phyloP scores from a whole-genome alignment of 148 eudicot species.

The Vaccinium macrocarpon region DNA sequence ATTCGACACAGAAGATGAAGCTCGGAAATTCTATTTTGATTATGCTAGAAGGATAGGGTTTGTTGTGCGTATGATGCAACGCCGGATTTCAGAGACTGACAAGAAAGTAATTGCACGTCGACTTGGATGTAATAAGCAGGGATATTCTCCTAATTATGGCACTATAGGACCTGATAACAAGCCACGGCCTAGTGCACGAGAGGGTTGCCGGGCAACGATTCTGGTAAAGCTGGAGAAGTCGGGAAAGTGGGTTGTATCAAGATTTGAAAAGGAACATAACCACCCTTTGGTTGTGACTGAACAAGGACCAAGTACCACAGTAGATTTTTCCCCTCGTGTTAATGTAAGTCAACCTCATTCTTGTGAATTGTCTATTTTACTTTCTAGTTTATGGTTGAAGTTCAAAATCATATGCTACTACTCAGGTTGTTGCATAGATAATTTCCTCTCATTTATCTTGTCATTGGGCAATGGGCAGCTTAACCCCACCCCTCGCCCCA shows the following conservation, averaged over 20 bases:
- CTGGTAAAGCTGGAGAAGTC: slow-evolving; percentile 45
- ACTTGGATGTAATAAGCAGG: slow-evolving; percentile 53
- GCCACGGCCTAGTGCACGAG: slow-evolving; percentile 40
- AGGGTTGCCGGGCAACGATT: slow-evolving; percentile 51
- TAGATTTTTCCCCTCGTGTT: slow-evolving; percentile 20
- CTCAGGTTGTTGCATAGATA: neutral
- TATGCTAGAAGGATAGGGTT: slow-evolving; percentile 47
- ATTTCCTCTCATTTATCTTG: neutral
- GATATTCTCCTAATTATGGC: slow-evolving; percentile 35
- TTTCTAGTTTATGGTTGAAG: neutral
- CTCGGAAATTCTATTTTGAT: slow-evolving; percentile 39
- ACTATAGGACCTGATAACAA: slow-evolving; percentile 38
- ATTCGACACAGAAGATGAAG: slow-evolving; percentile 50
- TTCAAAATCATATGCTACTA: neutral
- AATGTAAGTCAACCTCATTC: neutral
- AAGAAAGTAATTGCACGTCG: slow-evolving; percentile 51
- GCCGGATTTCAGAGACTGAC: slow-evolving; percentile 55
- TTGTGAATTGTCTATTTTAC: neutral
- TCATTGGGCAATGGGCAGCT: neutral
- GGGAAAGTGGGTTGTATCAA: slow-evolving; percentile 54
- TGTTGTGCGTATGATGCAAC: slow-evolving; percentile 47
- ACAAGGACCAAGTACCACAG: slow-evolving; percentile 23
- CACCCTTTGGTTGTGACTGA: slow-evolving; percentile 41
- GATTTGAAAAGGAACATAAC: slow-evolving; percentile 51
- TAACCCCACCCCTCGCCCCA: neutral